Conservation (phyloP, 106 monocot genomes). For the Acorus calamus region DNA sequence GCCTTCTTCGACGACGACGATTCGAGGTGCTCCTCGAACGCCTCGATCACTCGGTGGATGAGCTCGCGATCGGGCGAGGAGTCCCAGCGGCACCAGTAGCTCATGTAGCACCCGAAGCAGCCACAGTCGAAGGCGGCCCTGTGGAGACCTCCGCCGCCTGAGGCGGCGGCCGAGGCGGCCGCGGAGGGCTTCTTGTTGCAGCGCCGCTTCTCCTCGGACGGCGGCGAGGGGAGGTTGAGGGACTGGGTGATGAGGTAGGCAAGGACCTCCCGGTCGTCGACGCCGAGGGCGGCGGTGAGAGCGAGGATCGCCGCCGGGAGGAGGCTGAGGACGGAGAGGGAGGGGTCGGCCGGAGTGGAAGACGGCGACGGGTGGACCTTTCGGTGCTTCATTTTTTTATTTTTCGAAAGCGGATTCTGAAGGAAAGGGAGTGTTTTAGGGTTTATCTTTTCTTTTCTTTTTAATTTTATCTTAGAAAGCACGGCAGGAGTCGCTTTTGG, state of each 20-base stretch:
- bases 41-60: slow-evolving; percentile 22
- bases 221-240: not conserved
- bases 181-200: no score
- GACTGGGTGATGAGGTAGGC: slow-evolving; percentile 24
- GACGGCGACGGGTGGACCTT: slow-evolving; percentile 20
- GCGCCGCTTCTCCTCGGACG: slow-evolving; percentile 7
- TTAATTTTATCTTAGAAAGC: no score
- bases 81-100: slow-evolving; percentile 25
- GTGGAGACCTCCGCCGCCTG: not conserved
- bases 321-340: slow-evolving; percentile 15
- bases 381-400: no score
- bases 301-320: slow-evolving; percentile 24
- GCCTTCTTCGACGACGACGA: no score
- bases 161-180: not conserved
- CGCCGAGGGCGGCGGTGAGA: slow-evolving; percentile 9
- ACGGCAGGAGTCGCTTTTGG: no score
- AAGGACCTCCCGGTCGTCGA: slow-evolving; percentile 24
- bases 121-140: slow-evolving; percentile 16
- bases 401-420: no score
- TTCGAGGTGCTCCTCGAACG: slow-evolving; percentile 24
- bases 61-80: slow-evolving; percentile 17
- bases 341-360: slow-evolving; percentile 1
- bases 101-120: slow-evolving; percentile 22
- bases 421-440: no score
- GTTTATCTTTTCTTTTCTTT: no score